phyloP scores from a whole-genome alignment of 2,329 filamentous ascomycete species.

The Metarhizium guizhouense region DNA sequence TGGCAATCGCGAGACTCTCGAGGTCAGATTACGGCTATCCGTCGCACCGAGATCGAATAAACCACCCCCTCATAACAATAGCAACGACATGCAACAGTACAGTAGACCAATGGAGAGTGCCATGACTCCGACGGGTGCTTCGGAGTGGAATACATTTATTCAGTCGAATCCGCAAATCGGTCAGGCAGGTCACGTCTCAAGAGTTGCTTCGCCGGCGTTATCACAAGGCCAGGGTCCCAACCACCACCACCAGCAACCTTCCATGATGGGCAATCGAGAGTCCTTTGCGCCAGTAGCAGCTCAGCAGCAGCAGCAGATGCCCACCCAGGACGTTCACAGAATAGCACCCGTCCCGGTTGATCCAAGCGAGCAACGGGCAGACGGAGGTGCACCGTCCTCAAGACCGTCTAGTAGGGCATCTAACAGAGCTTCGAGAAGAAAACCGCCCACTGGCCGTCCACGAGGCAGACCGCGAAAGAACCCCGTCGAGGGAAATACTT shows the following conservation, averaged over 20 bases:
- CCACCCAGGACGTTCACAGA: conserved; percentile 22
- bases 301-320: conserved; percentile 12
- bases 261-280: conserved; percentile 14
- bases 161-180: conserved; percentile 56
- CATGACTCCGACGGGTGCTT: conserved; percentile 50
- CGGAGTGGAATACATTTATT: conserved; percentile 71
- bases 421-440: conserved; percentile 29
- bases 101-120: conserved; percentile 22
- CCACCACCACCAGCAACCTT: conserved; percentile 7
- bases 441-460: conserved; percentile 43
- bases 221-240: conserved; percentile 18
- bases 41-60: conserved; percentile 55
- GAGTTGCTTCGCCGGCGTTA: conserved; percentile 27
- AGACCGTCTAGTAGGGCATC: conserved; percentile 54
- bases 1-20: conserved; percentile 77
- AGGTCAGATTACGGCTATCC: conserved; percentile 83
- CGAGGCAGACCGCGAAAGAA: conserved; percentile 49
- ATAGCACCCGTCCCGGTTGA: conserved; percentile 26
- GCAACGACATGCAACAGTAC: conserved; percentile 12
- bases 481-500: conserved; percentile 56
- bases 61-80: conserved; percentile 15
- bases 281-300: conserved; percentile 16
- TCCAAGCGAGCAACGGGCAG: conserved; percentile 8
- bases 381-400: conserved; percentile 29
- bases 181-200: conserved; percentile 21